Evolutionary conservation across 139 green algal genomes (phyloP).

Genomic region (Chlorella sp.): DNA sequence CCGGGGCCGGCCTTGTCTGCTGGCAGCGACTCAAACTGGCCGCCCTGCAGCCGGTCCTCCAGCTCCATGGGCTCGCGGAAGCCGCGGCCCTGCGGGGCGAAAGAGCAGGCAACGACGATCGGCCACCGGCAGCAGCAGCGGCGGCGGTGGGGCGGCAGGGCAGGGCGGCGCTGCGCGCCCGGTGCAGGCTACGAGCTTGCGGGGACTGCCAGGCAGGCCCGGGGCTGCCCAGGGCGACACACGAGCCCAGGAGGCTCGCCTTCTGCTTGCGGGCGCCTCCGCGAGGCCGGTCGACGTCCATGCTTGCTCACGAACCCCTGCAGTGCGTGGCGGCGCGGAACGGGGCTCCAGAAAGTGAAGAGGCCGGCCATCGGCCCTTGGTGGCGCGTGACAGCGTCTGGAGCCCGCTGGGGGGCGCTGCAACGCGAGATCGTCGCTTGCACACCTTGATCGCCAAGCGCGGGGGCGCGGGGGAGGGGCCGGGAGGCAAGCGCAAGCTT

Average conservation of each 20-base stretch:
- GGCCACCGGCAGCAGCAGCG: background rate
- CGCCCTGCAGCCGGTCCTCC: constrained; percentile 21
- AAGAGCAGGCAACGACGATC: background rate
- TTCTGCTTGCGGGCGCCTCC: constrained; percentile 31
- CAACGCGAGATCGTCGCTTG: too few species aligned
- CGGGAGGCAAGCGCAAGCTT: too few species aligned
- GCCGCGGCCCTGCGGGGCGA: constrained; percentile 27
- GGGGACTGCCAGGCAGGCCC: too few species aligned
- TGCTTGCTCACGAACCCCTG: background rate
- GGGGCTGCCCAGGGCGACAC: background rate
- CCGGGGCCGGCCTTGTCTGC: constrained; percentile 31
- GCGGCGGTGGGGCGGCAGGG: background rate
- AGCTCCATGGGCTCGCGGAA: constrained; percentile 33
- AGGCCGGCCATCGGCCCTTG: too few species aligned
- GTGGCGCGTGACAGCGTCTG: too few species aligned
- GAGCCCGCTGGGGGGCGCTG: too few species aligned
- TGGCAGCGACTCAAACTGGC: constrained; percentile 32
- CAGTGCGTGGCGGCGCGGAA: too few species aligned
- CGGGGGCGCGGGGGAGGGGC: too few species aligned
- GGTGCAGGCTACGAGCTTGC: too few species aligned
- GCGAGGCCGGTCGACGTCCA: constrained; percentile 22
- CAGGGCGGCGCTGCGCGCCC: background rate
- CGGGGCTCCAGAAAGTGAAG: too few species aligned
- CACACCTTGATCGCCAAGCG: too few species aligned
- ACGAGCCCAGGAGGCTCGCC: background rate